A percentile compares a stretch with the other conserved stretches of the same genome.
These are phyloP conservation scores for Cinnamomum chago DNA, from an alignment of 164 flowering plant species.

Conservation along the genomic window DNA sequence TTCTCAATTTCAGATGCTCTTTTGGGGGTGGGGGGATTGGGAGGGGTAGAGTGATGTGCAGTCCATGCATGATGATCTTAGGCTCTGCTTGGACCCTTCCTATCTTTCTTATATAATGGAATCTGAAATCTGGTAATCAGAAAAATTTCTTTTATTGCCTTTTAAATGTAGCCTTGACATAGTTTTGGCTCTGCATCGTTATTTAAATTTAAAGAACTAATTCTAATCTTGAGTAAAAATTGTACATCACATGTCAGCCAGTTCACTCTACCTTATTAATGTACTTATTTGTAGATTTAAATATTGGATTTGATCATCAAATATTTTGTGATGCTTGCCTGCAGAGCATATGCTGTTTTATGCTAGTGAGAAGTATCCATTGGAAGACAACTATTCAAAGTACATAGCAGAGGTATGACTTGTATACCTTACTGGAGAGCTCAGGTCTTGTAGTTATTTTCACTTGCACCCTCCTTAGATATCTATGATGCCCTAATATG, in stretches of 20 bases:
- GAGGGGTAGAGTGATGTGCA: too few relatives aligned
- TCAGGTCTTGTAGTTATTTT: not conserved
- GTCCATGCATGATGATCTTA: too few relatives aligned
- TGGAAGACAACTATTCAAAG: conserved; percentile 88
- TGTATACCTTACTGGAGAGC: not conserved
- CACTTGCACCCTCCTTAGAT: not conserved
- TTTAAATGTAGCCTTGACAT: not conserved
- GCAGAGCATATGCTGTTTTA: conserved; percentile 99
- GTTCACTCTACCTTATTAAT: not conserved
- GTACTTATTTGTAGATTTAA: not conserved
- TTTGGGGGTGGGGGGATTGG: too few relatives aligned
- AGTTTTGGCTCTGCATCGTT: not conserved
- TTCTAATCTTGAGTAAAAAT: not conserved
- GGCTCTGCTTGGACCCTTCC: too few relatives aligned
- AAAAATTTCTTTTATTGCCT: too few relatives aligned
- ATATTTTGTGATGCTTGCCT: conserved; percentile 11
- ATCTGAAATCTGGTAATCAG: too few relatives aligned
- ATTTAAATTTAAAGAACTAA: too few relatives aligned
- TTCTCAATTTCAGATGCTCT: too few relatives aligned
- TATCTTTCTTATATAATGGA: too few relatives aligned
- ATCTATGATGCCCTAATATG: too few relatives aligned
- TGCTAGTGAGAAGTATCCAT: conserved; percentile 93
- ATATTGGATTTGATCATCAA: not conserved
- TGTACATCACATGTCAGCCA: not conserved
- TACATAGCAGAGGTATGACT: conserved; percentile 78